phyloP scores from a whole-genome alignment of 805 yeast genomes.

The Myxozyma melibiosi region DNA sequence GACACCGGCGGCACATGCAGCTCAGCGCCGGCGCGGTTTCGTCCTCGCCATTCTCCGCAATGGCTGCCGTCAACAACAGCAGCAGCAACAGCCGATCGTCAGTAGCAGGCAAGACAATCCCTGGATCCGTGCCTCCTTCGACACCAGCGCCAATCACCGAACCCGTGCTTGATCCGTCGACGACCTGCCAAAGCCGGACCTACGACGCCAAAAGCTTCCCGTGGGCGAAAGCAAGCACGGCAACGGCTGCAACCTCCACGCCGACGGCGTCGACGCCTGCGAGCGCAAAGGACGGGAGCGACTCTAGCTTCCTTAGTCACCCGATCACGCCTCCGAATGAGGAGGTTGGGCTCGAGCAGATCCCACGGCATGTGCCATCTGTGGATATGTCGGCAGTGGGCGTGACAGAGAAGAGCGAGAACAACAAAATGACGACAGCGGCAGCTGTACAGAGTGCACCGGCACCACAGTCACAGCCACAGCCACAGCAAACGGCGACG shows the following conservation, averaged over 20 bases:
- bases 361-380: constrained; percentile 23
- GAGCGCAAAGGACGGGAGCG: no score
- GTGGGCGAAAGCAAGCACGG: constrained; percentile 5
- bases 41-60: neutral
- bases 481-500: constrained; percentile 3
- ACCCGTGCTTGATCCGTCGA: constrained; percentile 2
- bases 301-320: constrained; percentile 12
- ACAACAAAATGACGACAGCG: no score
- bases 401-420: no score
- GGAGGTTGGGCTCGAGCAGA: constrained; percentile 15
- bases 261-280: constrained; percentile 7
- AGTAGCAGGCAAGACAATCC: neutral
- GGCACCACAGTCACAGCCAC: neutral
- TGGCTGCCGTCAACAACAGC: constrained; percentile 10
- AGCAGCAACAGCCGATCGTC: constrained; percentile 12
- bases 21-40: constrained; percentile 10
- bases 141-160: no score
- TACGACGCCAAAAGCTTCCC: constrained; percentile 25
- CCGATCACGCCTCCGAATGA: constrained; percentile 32
- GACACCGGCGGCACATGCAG: constrained; percentile 27
- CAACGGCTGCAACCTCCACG: neutral
- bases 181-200: constrained; percentile 11
- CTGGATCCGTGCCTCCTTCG: constrained; percentile 4
- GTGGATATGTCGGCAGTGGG: neutral
- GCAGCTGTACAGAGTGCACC: neutral